Conservation (phyloP, 2,329 filamentous ascomycete genomes). For the Arachnomyces sp. region DNA sequence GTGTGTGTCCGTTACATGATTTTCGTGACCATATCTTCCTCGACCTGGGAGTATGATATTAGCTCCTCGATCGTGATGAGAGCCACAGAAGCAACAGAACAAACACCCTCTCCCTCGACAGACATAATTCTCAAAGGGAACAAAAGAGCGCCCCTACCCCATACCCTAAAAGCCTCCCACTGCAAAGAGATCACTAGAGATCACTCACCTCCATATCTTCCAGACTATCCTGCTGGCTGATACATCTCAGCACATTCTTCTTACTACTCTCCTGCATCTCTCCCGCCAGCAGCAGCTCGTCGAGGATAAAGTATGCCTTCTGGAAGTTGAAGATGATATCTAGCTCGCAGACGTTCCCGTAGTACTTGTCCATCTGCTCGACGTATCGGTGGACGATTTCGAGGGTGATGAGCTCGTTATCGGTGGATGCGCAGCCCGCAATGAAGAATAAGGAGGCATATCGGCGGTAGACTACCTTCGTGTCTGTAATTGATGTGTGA, state of each 20-base stretch:
- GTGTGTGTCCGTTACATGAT: slow-evolving; percentile 57
- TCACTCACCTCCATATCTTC: slow-evolving; percentile 97
- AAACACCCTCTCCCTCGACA: not conserved
- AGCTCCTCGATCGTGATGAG: slow-evolving; percentile 25
- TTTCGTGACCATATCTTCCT: slow-evolving; percentile 76
- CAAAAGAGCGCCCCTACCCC: slow-evolving; percentile 1
- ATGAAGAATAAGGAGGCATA: slow-evolving; percentile 99
- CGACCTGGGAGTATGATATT: slow-evolving; percentile 55
- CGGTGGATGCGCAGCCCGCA: slow-evolving; percentile 88
- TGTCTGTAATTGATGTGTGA: slow-evolving; percentile 53
- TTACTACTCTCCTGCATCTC: slow-evolving; percentile 99
- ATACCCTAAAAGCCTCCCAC: not conserved
- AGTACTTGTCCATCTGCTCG: slow-evolving; percentile 99
- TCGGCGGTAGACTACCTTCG: slow-evolving; percentile 95
- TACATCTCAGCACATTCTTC: slow-evolving; percentile 94
- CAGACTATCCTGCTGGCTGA: slow-evolving; percentile 91
- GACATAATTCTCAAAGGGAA: slow-evolving; percentile 6
- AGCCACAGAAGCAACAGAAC: slow-evolving; percentile 1
- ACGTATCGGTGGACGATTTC: slow-evolving; percentile 99
- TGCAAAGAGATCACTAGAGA: slow-evolving; percentile 37
- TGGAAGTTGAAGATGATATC: slow-evolving; percentile 99
- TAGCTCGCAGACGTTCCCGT: slow-evolving; percentile 98
- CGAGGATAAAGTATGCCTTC: slow-evolving; percentile 98
- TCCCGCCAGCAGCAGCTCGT: slow-evolving; percentile 88
- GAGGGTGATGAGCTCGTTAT: slow-evolving; percentile 96